Conservation (phyloP, 192 early-diverging fungal species). For the Jimgerdemannia flammicorona region DNA sequence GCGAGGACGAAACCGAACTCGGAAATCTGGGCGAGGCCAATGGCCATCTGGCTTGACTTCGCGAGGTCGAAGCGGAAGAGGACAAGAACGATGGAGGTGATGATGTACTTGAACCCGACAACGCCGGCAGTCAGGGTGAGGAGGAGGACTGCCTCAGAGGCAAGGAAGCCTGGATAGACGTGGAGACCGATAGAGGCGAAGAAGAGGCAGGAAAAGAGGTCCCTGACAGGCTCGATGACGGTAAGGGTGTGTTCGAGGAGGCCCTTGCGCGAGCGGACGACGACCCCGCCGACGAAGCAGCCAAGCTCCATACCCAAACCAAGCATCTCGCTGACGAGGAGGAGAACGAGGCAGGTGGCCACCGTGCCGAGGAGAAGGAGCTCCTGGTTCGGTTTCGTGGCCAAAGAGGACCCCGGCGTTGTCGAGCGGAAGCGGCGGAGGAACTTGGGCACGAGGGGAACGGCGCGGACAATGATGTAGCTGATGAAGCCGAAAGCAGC, state of each 20-base stretch:
- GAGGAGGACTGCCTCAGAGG: constrained; percentile 42
- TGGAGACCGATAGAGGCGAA: constrained; percentile 58
- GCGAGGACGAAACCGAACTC: constrained; percentile 60
- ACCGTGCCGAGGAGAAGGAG: constrained; percentile 42
- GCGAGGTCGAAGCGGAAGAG: constrained; percentile 34
- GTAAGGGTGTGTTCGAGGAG: constrained; percentile 31
- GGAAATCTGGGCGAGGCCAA: constrained; percentile 53
- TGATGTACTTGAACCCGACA: constrained; percentile 45
- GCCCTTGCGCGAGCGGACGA: constrained; percentile 41
- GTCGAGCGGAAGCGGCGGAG: not conserved
- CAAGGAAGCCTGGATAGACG: constrained; percentile 53
- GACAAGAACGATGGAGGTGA: constrained; percentile 28
- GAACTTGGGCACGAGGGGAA: not conserved
- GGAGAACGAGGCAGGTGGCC: constrained; percentile 39
- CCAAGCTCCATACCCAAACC: constrained; percentile 51
- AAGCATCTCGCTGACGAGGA: constrained; percentile 36
- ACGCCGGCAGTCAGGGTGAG: constrained; percentile 37
- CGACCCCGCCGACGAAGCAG: constrained; percentile 56
- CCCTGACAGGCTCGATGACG: constrained; percentile 42
- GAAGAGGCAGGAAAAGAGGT: constrained; percentile 53
- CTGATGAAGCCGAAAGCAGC: constrained; percentile 32
- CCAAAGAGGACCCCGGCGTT: not conserved
- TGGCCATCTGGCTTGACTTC: constrained; percentile 31
- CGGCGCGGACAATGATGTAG: not conserved
- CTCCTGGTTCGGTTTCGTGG: constrained; percentile 29